A percentile compares a stretch with the other conserved stretches of the same genome.
phyloP scores from a whole-genome alignment of 1,139 yeast genomes.

The Zygoascus hellenicus region DNA sequence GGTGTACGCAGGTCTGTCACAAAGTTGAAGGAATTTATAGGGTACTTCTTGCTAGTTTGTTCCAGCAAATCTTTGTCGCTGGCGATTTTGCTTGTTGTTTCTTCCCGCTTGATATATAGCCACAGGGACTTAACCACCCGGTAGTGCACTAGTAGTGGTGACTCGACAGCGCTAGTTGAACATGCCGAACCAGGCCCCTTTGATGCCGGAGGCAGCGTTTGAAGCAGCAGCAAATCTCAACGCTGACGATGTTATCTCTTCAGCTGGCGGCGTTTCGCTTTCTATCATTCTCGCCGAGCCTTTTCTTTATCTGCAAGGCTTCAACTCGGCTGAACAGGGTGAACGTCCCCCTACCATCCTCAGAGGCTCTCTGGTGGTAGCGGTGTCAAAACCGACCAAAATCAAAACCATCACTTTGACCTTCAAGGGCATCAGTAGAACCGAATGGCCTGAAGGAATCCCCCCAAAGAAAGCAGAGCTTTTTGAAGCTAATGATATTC shows the following conservation, averaged over 20 bases:
- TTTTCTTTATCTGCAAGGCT: conserved; percentile 75
- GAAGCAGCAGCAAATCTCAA: conserved; percentile 9
- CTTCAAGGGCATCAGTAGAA: conserved; percentile 68
- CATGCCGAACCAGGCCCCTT: conserved; percentile 8
- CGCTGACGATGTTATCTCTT: conserved; percentile 19
- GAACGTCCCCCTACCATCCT: conserved; percentile 76
- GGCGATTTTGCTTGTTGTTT: no score
- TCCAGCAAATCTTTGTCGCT: no score
- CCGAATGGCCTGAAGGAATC: conserved; percentile 99
- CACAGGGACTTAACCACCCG: no score
- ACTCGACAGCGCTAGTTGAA: conserved; percentile 26
- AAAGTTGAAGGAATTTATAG: no score
- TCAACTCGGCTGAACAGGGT: conserved; percentile 55
- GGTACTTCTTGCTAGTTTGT: no score
- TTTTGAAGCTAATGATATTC: conserved; percentile 57
- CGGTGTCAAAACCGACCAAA: conserved; percentile 69
- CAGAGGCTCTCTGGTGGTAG: conserved; percentile 71
- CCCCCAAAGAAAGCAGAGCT: conserved; percentile 78
- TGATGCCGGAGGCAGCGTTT: conserved; percentile 10
- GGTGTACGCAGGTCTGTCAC: no score
- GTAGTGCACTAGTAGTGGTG: no score
- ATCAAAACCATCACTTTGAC: conserved; percentile 61
- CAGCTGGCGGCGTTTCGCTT: conserved; percentile 19
- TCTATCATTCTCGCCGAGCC: conserved; percentile 68
- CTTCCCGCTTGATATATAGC: no score